A percentile compares a stretch with the other conserved stretches of the same genome.
Conservation (phyloP, 805 yeast genomes). For the Metschnikowia gruessii region DNA sequence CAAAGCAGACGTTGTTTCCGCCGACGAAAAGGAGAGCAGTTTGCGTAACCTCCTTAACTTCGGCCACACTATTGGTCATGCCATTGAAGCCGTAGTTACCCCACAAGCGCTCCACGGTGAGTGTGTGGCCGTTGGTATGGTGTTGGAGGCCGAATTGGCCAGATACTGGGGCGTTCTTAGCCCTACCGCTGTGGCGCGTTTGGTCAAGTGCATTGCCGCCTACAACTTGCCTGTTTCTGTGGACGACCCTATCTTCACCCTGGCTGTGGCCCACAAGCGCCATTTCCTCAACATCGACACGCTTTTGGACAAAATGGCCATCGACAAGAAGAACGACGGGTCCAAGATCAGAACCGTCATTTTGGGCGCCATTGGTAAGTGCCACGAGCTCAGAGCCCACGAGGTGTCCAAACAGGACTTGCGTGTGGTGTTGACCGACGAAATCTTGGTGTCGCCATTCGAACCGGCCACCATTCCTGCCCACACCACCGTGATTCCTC, state of each 20-base stretch:
- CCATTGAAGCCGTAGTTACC: conserved; percentile 94
- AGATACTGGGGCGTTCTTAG: conserved; percentile 85
- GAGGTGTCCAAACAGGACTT: conserved; percentile 77
- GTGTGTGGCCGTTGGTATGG: conserved; percentile 97
- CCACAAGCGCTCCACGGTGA: conserved; percentile 98
- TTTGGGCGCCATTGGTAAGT: conserved; percentile 79
- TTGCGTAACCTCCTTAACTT: conserved; percentile 88
- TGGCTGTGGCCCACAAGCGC: conserved; percentile 62
- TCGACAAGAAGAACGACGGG: conserved; percentile 96
- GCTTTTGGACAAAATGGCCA: conserved; percentile 81
- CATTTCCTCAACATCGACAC: conserved; percentile 68
- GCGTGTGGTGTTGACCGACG: conserved; percentile 79
- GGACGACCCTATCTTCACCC: conserved; percentile 63
- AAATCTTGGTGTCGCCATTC: conserved; percentile 65
- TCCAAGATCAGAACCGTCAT: conserved; percentile 83
- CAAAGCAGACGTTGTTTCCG: conserved; percentile 89
- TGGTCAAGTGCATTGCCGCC: conserved; percentile 76
- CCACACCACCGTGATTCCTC: conserved; percentile 65
- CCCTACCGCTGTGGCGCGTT: conserved; percentile 91
- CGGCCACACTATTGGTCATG: conserved; percentile 98
- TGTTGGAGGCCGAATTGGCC: conserved; percentile 92
- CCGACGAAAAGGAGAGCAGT: conserved; percentile 94
- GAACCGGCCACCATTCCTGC: conserved; percentile 29
- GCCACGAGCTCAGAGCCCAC: conserved; percentile 86
- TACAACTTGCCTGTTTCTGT: conserved; percentile 83